Evolutionary conservation across 192 early-diverging fungal species (phyloP), one percentile per base, ranked within the genome.

Genomic region (Umbelopsis ramanniana): DNA sequence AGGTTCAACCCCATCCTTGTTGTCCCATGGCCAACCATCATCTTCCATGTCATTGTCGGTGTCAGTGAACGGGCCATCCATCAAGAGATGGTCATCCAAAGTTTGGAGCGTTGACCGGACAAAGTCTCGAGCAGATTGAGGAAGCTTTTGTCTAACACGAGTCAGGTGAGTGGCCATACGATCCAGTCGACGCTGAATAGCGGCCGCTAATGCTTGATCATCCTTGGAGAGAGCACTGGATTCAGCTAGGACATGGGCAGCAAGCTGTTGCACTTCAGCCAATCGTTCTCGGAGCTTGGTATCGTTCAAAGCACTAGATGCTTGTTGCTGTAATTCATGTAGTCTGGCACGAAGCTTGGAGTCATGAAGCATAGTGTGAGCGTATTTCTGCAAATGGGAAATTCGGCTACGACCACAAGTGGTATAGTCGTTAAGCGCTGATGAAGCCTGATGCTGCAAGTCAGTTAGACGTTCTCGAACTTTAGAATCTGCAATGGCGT

Each of bases 21-120:
- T 63, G n/a, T 63, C 33, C 57, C 57, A 63, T 19, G 57, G 57
- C 57, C 57, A 63, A 12, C 57, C 57, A 63, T 63, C 57, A 26
- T 63, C 57, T 7, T 63, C 57, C 57, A 63, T 63, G 3, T 63
- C 57, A 19, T 29, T 29, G 26, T 63, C 57, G 3, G 57, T 63
- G 17, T 63, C 57, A 37, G 57, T 63, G 4, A 63, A 63, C 57
- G 57, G 57, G 17, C 12, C 57, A 35, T 63, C 57, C 19, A 63
- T 37, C 26, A 63, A 37, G 24, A 63, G 26, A 63, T 63, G 57
- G 26, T 63, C 57, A 63, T 63, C 57, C 33, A 63, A 26, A 19
- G 57, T 63, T 26, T 63, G 57, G 2, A 63, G 33, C 7, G 57
- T 63, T 7, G 57, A 63, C 3, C 57, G 57, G 5, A 63, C 57